A percentile compares a stretch with the other conserved stretches of the same genome.
Conservation (phyloP, 169 alveolate genomes). For the Ichthyophthirius multifiliis region DNA sequence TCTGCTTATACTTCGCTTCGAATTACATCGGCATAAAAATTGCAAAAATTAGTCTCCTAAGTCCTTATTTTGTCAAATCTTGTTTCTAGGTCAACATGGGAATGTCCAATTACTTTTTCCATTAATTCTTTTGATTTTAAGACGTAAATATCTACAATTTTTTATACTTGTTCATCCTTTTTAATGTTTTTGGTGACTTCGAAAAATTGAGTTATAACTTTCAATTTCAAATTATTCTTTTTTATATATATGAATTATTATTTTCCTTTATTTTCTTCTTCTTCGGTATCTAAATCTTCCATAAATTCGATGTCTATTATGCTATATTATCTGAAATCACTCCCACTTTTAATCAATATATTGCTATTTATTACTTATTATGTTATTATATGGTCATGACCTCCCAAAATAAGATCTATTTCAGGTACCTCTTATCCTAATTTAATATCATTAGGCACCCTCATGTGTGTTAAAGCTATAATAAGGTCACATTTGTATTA, state of each 20-base stretch:
- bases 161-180: slow-evolving; percentile 13
- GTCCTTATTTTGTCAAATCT: slow-evolving; percentile 75
- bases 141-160: slow-evolving; percentile 10
- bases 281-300: no score
- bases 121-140: slow-evolving; percentile 34
- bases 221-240: no score
- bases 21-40: slow-evolving; percentile 84
- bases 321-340: slow-evolving; percentile 85
- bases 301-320: slow-evolving; percentile 55
- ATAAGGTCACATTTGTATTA: slow-evolving; percentile 83
- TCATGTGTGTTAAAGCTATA: slow-evolving; percentile 92
- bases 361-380: slow-evolving; percentile 50
- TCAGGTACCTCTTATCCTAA: slow-evolving; percentile 78
- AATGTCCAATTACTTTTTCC: slow-evolving; percentile 65
- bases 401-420: slow-evolving; percentile 88
- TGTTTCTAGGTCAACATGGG: slow-evolving; percentile 78
- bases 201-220: no score
- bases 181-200: slow-evolving; percentile 6
- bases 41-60: slow-evolving; percentile 79
- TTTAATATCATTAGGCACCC: slow-evolving; percentile 86
- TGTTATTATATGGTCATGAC: slow-evolving; percentile 88
- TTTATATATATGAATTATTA: no score
- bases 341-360: slow-evolving; percentile 84
- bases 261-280: no score
- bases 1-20: slow-evolving; percentile 75